Evolutionary conservation across 164 flowering plant species (phyloP).

Genomic region (Aristolochia contorta): DNA sequence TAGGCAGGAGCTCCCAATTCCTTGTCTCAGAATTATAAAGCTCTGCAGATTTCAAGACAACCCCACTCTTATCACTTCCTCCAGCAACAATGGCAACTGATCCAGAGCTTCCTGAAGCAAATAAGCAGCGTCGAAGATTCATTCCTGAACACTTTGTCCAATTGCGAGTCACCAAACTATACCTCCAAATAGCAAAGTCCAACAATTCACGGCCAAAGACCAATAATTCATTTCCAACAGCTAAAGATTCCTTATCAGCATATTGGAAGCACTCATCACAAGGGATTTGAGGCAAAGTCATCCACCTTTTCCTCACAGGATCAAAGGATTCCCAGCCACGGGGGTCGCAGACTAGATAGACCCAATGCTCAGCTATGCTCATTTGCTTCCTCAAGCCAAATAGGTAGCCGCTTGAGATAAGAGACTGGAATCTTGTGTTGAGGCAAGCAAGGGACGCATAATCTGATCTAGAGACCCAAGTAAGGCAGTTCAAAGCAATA

Average conservation of each 20-base stretch:
- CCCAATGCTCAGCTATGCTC: slow-evolving; percentile 24
- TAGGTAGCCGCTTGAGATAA: slow-evolving; percentile 17
- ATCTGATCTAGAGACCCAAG: slow-evolving; percentile 26
- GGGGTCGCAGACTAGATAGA: slow-evolving; percentile 16
- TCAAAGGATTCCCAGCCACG: slow-evolving; percentile 27
- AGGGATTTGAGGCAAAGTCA: slow-evolving; percentile 21
- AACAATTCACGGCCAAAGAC: slow-evolving; percentile 28
- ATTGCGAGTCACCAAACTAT: slow-evolving; percentile 17
- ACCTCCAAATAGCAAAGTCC: slow-evolving; percentile 19
- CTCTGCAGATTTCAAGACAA: slow-evolving; percentile 22
- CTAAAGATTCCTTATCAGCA: slow-evolving; percentile 30
- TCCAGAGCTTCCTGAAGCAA: slow-evolving; percentile 28
- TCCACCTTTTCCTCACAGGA: slow-evolving; percentile 17
- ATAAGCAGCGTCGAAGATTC: slow-evolving; percentile 25
- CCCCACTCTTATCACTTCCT: slow-evolving; percentile 24
- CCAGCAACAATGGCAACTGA: slow-evolving; percentile 32
- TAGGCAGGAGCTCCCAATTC: slow-evolving; percentile 22
- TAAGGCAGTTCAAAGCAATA: slow-evolving; percentile 17
- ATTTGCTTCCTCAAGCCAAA: slow-evolving; percentile 14
- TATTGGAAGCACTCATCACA: slow-evolving; percentile 21
- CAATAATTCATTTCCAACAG: slow-evolving; percentile 34
- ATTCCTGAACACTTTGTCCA: slow-evolving; percentile 23
- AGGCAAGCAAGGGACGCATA: slow-evolving; percentile 23
- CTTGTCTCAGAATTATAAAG: slow-evolving; percentile 24
- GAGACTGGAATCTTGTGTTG: slow-evolving; percentile 18